Conservation (phyloP, 164 flowering plant species). For the Nelumbo lutea region DNA sequence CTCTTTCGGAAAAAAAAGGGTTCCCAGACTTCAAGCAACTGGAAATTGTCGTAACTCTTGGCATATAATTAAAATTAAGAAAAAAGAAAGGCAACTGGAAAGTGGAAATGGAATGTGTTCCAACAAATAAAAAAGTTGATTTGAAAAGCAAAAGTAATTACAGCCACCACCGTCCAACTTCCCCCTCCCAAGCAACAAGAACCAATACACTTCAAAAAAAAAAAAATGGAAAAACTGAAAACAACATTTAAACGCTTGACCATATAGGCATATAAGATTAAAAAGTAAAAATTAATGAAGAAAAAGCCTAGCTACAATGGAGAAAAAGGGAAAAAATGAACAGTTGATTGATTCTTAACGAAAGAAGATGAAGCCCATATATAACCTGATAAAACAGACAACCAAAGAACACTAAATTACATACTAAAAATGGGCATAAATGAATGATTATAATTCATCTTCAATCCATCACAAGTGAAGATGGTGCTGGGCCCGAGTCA, state of each 20-base stretch:
- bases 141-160: conserved; percentile 10
- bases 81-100: background rate
- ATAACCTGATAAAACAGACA: conserved; percentile 14
- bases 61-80: too few relatives aligned
- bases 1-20: too few relatives aligned
- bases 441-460: conserved; percentile 15
- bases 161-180: conserved; percentile 9
- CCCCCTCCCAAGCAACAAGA: conserved; percentile 1
- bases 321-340: conserved; percentile 8
- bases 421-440: conserved; percentile 16
- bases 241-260: conserved; percentile 1
- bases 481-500: conserved; percentile 10
- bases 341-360: conserved; percentile 9
- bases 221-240: background rate
- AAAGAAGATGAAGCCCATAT: background rate
- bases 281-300: conserved; percentile 3
- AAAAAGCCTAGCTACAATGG: conserved; percentile 3
- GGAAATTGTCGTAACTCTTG: too few relatives aligned
- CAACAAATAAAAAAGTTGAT: background rate
- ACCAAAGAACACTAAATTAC: conserved; percentile 10
- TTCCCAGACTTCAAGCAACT: too few relatives aligned
- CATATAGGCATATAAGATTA: conserved; percentile 1
- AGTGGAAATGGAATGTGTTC: too few relatives aligned
- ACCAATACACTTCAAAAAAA: background rate
- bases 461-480: conserved; percentile 14